phyloP scores from a whole-genome alignment of 2,329 filamentous ascomycete species.

The Cordyceps cicadae region DNA sequence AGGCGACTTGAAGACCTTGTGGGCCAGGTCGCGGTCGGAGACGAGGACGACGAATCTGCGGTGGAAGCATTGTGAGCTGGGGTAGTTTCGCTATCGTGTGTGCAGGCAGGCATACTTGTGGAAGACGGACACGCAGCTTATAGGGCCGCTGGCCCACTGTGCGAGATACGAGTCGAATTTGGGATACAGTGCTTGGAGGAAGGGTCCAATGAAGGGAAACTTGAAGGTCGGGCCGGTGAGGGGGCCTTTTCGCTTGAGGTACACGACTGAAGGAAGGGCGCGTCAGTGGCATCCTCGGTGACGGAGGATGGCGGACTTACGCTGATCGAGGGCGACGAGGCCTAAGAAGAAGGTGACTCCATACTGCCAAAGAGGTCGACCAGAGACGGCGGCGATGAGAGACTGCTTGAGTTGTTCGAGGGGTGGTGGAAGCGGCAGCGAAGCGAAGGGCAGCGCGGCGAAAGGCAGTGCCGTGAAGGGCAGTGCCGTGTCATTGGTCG shows the following conservation, averaged over 20 bases:
- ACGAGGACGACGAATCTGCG: slow-evolving; percentile 69
- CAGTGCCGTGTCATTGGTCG: too few species aligned
- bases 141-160: slow-evolving; percentile 70
- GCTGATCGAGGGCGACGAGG: slow-evolving; percentile 33
- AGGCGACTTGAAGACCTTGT: slow-evolving; percentile 76
- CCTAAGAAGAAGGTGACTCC: slow-evolving; percentile 24
- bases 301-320: slow-evolving; percentile 15
- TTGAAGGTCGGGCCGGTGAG: slow-evolving; percentile 58
- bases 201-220: slow-evolving; percentile 65
- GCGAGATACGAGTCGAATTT: slow-evolving; percentile 64
- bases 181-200: slow-evolving; percentile 65
- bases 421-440: too few species aligned
- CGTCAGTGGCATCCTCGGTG: not conserved
- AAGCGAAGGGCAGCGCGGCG: too few species aligned
- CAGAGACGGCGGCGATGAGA: not conserved
- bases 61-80: not conserved
- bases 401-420: too few species aligned
- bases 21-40: slow-evolving; percentile 67
- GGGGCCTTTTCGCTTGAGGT: slow-evolving; percentile 51
- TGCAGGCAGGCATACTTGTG: slow-evolving; percentile 54
- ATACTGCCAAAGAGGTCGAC: slow-evolving; percentile 24
- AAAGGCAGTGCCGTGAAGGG: too few species aligned
- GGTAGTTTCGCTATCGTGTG: not conserved
- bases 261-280: slow-evolving; percentile 38
- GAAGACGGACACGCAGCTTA: slow-evolving; percentile 77